Conservation (phyloP, 2,329 filamentous ascomycete species). For the Clonostachys solani region DNA sequence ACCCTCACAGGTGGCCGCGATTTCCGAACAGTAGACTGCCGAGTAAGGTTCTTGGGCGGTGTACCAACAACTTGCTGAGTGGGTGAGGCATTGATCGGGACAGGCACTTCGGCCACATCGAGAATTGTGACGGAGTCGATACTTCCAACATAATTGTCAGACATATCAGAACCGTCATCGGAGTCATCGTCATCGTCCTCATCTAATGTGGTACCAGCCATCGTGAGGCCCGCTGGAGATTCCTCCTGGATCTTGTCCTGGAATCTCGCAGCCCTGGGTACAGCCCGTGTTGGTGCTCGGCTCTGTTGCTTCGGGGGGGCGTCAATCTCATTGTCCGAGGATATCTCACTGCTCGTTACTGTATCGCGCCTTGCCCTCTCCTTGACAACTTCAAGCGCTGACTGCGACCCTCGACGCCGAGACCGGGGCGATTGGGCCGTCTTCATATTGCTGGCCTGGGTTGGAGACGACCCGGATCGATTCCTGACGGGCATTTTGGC, state of each 20-base stretch:
- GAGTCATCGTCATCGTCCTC: constrained; percentile 57
- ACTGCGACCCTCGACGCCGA: constrained; percentile 63
- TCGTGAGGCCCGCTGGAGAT: constrained; percentile 31
- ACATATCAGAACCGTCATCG: constrained; percentile 58
- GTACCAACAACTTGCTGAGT: constrained; percentile 59
- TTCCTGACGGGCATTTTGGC: constrained; percentile 88
- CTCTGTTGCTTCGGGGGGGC: constrained; percentile 60
- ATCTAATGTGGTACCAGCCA: constrained; percentile 44
- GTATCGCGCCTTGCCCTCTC: constrained; percentile 69
- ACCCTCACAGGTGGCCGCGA: constrained; percentile 52
- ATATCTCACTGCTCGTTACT: constrained; percentile 78
- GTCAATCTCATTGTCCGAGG: constrained; percentile 77
- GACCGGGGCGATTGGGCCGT: constrained; percentile 49
- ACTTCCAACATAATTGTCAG: constrained; percentile 61
- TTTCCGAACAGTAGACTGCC: constrained; percentile 61
- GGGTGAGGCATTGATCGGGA: constrained; percentile 48
- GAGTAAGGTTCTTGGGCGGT: constrained; percentile 54
- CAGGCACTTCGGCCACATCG: constrained; percentile 56
- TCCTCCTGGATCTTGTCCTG: constrained; percentile 32
- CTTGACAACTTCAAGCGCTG: constrained; percentile 65
- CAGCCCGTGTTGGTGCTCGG: constrained; percentile 55
- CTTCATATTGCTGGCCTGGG: constrained; percentile 60
- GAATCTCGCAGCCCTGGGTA: constrained; percentile 33
- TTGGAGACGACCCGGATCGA: constrained; percentile 84
- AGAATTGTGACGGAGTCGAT: constrained; percentile 70